Evolutionary conservation across 768 basidiomycete species (phyloP), one percentile per base, ranked within the genome.

Genomic region (Tubosaeta sp.): DNA sequence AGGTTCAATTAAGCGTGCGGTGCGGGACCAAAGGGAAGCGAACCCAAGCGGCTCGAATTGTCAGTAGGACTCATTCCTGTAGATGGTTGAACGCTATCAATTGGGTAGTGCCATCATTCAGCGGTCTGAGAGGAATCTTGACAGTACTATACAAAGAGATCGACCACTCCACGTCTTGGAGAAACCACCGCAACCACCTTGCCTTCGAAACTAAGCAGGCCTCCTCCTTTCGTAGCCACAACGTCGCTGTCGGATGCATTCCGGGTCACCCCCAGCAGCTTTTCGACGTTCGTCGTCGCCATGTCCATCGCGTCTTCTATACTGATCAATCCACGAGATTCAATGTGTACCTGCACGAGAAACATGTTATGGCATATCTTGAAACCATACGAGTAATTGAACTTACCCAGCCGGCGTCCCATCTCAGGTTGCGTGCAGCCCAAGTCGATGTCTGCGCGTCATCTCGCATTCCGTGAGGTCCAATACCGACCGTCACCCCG

Each of bases 321-420:
- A 51, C 65, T 61, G 32, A 82, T 73, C 21, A 60, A 60, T 3
- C 79, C 79, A 38, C 69, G 64, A 3, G 69, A 61, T 27, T 69
- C 71, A 3, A 70, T 45, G n/a, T 65, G 62, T 6, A 54, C 71
- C 74, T 73, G 35, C 14, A 34, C 39, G 42, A 22, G 22, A 44
- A n/a, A 22, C 27, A 48, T 3, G n/a, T 31, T 25, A 1, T 38
- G 39, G 58, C 42, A 43, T n/a, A 30, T 24, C 18, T 31, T 19
- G 8, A 11, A 13, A 29, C 39, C 29, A 31, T 27, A 22, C 6
- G 16, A 11, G 18, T 14, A 16, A 14, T 22, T 77, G 41, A 45
- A 87, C 94, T 87, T 94, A 96, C 96, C 95, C 98, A 48, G 87
- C 80, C 65, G 87, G 69, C 64, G 80, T 98, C 65, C 97, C 94